These are phyloP conservation scores for Phytopythium litorale DNA, from an alignment of 352 stramenopile genomes.

Conservation along the genomic window DNA sequence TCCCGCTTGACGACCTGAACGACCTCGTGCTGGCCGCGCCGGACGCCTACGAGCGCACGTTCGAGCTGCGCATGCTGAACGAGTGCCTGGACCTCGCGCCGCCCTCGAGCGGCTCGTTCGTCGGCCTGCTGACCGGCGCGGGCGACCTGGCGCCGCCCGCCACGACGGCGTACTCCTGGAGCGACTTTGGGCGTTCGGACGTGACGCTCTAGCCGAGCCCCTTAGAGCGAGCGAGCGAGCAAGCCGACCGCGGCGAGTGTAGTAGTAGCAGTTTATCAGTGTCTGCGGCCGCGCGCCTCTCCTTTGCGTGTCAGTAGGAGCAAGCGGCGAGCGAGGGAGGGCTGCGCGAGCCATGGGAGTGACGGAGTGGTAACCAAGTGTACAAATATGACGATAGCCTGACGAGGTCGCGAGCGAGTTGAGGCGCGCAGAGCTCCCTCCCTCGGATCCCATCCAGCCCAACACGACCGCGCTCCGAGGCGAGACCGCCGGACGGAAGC, in stretches of 20 bases:
- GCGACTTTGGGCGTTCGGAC: background rate
- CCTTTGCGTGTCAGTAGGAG: conserved; percentile 5
- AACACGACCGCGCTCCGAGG: too few relatives aligned
- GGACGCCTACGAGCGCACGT: conserved; percentile 14
- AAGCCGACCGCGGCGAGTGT: background rate
- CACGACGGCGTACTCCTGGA: background rate
- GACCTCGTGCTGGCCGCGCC: conserved; percentile 21
- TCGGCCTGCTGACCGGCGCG: conserved; percentile 9
- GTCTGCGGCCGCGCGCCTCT: background rate
- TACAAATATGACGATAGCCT: background rate
- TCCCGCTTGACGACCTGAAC: conserved; percentile 26
- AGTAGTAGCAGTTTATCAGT: conserved; percentile 2
- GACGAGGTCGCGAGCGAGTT: background rate
- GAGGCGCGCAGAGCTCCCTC: too few relatives aligned
- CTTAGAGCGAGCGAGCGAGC: conserved; percentile 2
- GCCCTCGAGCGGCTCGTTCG: conserved; percentile 7
- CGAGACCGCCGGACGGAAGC: too few relatives aligned
- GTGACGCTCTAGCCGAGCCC: conserved; percentile 1
- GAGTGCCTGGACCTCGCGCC: conserved; percentile 27
- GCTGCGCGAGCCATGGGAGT: background rate
- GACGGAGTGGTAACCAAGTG: conserved; percentile 1
- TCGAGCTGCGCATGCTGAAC: conserved; percentile 31
- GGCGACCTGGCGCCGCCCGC: background rate
- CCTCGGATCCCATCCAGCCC: too few relatives aligned
- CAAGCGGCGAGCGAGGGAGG: background rate